These are phyloP conservation scores for Xylariaceae sp. DNA, from an alignment of 2,329 filamentous ascomycete species.

Conservation along the genomic window DNA sequence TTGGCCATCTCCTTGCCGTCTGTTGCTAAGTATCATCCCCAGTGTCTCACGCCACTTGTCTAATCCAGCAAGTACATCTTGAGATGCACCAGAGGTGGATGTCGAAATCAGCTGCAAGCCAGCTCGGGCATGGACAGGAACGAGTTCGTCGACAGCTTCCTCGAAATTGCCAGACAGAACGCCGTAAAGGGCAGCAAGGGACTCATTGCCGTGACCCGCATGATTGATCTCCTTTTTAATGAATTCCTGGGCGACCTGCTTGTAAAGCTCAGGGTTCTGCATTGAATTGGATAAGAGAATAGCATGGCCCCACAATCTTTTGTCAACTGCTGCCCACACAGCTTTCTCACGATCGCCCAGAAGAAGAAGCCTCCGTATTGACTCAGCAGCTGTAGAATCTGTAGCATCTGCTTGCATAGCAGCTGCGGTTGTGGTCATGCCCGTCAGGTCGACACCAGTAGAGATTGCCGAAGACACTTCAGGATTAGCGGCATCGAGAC, in stretches of 20 bases:
- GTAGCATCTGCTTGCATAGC: conserved; percentile 67
- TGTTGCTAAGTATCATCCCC: conserved; percentile 84
- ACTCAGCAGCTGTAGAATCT: conserved; percentile 72
- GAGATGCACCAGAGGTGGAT: conserved; percentile 65
- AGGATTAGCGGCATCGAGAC: conserved; percentile 42
- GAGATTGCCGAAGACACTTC: conserved; percentile 37
- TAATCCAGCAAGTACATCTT: conserved; percentile 81
- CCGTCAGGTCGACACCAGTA: conserved; percentile 48
- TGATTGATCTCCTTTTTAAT: conserved; percentile 93
- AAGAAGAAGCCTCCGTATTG: conserved; percentile 75
- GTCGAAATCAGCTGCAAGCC: conserved; percentile 90
- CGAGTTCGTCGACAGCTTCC: conserved; percentile 94
- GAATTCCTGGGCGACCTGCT: conserved; percentile 93
- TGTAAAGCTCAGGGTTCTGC: conserved; percentile 80
- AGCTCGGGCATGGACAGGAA: conserved; percentile 88
- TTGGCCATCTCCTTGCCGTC: conserved; percentile 78
- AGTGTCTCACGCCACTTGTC: conserved; percentile 95
- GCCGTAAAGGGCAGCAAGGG: conserved; percentile 89
- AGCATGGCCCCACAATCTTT: conserved; percentile 94
- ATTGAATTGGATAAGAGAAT: conserved; percentile 83
- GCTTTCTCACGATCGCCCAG: conserved; percentile 87
- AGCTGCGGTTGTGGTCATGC: conserved; percentile 45
- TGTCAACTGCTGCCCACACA: conserved; percentile 91
- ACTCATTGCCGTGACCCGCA: conserved; percentile 79
- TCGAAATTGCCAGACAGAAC: conserved; percentile 93